These are phyloP conservation scores for Rhododendron mucronatum DNA, from an alignment of 148 eudicot genomes.

Conservation along the genomic window DNA sequence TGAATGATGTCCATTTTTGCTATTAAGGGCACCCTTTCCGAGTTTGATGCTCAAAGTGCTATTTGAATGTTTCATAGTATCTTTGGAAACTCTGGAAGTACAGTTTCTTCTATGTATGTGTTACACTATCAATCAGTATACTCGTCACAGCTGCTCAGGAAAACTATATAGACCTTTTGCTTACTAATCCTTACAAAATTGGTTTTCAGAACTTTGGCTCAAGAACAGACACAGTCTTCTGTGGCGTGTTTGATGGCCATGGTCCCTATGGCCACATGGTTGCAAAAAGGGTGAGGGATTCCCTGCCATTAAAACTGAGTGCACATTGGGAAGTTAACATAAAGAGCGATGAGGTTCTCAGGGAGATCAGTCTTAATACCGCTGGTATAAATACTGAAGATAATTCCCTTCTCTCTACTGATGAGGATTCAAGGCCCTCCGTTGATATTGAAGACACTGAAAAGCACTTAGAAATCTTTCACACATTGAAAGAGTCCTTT, in stretches of 20 bases:
- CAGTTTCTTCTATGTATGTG: background rate
- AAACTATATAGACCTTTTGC: background rate
- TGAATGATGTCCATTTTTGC: background rate
- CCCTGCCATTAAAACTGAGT: slow-evolving; percentile 76
- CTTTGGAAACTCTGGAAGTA: background rate
- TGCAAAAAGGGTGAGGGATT: slow-evolving; percentile 85
- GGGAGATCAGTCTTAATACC: slow-evolving; percentile 52
- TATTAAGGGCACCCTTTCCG: background rate
- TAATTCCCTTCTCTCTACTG: slow-evolving; percentile 47
- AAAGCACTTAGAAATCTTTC: slow-evolving; percentile 59
- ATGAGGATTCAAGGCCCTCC: slow-evolving; percentile 49
- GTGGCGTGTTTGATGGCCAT: slow-evolving; percentile 97
- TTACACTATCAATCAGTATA: background rate
- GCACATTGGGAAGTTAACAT: slow-evolving; percentile 72
- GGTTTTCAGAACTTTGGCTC: slow-evolving; percentile 76
- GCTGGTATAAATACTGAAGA: slow-evolving; percentile 50
- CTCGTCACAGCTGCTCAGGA: background rate
- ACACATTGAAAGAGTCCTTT: slow-evolving; percentile 68
- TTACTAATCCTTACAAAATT: background rate
- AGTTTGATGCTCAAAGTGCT: background rate
- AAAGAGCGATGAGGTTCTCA: slow-evolving; percentile 60
- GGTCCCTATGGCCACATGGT: slow-evolving; percentile 97
- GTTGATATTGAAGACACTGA: slow-evolving; percentile 40
- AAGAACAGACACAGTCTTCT: slow-evolving; percentile 70
- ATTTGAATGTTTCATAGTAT: background rate